phyloP scores from a whole-genome alignment of 441 rosid species.

The Lepidium campestre region DNA sequence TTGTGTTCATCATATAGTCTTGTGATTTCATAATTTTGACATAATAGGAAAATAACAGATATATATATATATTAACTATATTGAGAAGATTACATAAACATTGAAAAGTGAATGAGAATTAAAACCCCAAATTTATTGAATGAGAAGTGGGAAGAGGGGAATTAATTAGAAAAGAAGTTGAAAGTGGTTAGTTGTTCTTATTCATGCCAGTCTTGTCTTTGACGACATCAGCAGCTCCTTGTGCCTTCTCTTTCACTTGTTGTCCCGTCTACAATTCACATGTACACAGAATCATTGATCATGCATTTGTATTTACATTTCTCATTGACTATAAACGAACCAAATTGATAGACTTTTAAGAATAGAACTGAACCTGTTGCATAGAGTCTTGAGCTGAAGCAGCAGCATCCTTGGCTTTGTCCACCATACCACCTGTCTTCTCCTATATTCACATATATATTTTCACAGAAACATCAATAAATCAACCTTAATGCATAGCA shows the following conservation, averaged over 20 bases:
- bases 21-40: not conserved
- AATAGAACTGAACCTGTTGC: slow-evolving; percentile 4
- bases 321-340: not conserved
- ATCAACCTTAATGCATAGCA: not conserved
- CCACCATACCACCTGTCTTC: slow-evolving; percentile 29
- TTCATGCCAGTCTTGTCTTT: slow-evolving; percentile 31
- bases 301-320: not conserved
- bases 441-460: slow-evolving; percentile 8
- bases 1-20: not conserved
- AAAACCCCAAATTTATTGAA: slow-evolving; percentile 9
- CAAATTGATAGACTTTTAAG: not conserved
- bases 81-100: slow-evolving; percentile 9
- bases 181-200: slow-evolving; percentile 15
- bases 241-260: slow-evolving; percentile 26
- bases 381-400: slow-evolving; percentile 27
- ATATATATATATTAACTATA: not conserved
- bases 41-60: not conserved
- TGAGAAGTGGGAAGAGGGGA: not conserved
- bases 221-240: slow-evolving; percentile 27
- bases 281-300: not conserved
- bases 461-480: not conserved
- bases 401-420: slow-evolving; percentile 24
- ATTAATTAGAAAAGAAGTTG: not conserved
- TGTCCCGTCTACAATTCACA: slow-evolving; percentile 22
- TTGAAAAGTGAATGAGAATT: not conserved